phyloP scores from a whole-genome alignment of 2,329 filamentous ascomycete species.

The Didymella glomerata region DNA sequence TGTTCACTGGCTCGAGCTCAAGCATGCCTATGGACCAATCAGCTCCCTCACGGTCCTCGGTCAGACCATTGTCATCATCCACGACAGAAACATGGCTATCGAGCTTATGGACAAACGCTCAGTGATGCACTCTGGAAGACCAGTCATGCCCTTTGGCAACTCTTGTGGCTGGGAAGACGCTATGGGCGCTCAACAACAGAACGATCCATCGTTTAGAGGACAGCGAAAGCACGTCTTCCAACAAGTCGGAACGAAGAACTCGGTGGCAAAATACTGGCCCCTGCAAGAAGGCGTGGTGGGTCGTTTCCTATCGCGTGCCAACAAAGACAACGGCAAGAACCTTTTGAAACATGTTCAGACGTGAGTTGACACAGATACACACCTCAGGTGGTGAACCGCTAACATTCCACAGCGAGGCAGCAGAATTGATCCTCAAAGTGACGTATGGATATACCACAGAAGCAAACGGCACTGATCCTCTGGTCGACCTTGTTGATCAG shows the following conservation, averaged over 20 bases:
- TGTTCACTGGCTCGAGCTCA: slow-evolving; percentile 56
- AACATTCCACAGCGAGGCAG: slow-evolving; percentile 30
- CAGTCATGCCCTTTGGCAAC: slow-evolving; percentile 30
- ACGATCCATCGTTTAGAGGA: slow-evolving; percentile 46
- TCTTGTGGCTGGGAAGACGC: slow-evolving; percentile 52
- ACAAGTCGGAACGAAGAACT: slow-evolving; percentile 56
- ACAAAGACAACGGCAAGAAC: slow-evolving; percentile 52
- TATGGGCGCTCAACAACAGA: slow-evolving; percentile 46
- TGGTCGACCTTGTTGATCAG: slow-evolving; percentile 54
- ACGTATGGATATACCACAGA: slow-evolving; percentile 56
- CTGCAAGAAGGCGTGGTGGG: slow-evolving; percentile 57
- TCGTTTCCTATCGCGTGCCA: slow-evolving; percentile 55
- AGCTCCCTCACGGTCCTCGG: slow-evolving; percentile 38
- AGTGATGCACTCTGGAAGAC: slow-evolving; percentile 34
- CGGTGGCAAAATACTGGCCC: slow-evolving; percentile 52
- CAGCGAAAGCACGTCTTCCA: slow-evolving; percentile 58
- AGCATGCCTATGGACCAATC: slow-evolving; percentile 45
- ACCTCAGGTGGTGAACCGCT: not conserved
- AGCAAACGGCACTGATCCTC: slow-evolving; percentile 51
- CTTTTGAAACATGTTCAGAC: slow-evolving; percentile 54
- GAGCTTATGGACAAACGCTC: slow-evolving; percentile 38
- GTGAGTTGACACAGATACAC: slow-evolving; percentile 31
- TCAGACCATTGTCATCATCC: slow-evolving; percentile 36
- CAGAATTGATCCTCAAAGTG: slow-evolving; percentile 39
- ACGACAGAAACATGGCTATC: slow-evolving; percentile 33